Evolutionary conservation across 2,329 filamentous ascomycete species (phyloP).

Genomic region (Aspergillus sojae): DNA sequence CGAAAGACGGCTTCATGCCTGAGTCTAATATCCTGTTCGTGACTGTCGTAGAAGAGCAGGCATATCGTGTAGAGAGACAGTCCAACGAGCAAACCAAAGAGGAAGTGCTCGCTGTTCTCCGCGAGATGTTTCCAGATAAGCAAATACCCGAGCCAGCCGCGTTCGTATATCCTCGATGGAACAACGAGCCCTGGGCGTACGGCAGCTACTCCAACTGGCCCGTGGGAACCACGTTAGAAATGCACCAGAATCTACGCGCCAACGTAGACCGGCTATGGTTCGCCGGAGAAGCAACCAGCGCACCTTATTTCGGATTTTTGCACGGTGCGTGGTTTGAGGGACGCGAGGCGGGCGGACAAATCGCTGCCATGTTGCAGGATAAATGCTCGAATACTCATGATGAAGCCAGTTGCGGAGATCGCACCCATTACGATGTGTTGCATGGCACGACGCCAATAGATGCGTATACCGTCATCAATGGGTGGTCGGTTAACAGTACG

Average conservation of each 20-base stretch:
- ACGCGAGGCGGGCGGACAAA: slow-evolving; percentile 47
- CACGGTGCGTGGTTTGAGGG: slow-evolving; percentile 66
- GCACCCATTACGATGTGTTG: slow-evolving; percentile 30
- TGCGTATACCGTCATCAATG: slow-evolving; percentile 32
- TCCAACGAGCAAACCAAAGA: slow-evolving; percentile 59
- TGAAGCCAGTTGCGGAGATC: slow-evolving; percentile 21
- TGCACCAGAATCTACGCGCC: slow-evolving; percentile 67
- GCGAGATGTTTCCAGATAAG: slow-evolving; percentile 63
- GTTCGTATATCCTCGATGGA: slow-evolving; percentile 66
- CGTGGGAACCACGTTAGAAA: slow-evolving; percentile 62
- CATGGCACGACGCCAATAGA: slow-evolving; percentile 34
- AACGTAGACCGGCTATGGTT: slow-evolving; percentile 65
- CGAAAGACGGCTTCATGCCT: slow-evolving; percentile 58
- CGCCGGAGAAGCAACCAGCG: slow-evolving; percentile 65
- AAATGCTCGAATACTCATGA: slow-evolving; percentile 19
- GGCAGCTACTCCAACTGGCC: slow-evolving; percentile 74
- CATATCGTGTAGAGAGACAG: slow-evolving; percentile 62
- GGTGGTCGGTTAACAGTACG: slow-evolving; percentile 33
- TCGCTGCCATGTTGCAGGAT: slow-evolving; percentile 29
- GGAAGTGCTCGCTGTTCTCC: slow-evolving; percentile 60
- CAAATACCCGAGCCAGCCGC: slow-evolving; percentile 60
- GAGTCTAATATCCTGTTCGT: slow-evolving; percentile 67
- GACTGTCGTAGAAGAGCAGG: slow-evolving; percentile 61
- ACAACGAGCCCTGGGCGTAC: slow-evolving; percentile 51
- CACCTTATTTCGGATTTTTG: slow-evolving; percentile 66